Evolutionary conservation across 805 yeast species (phyloP), one percentile per base, ranked within the genome.

Genomic region (Zygosaccharomyces lentus): DNA sequence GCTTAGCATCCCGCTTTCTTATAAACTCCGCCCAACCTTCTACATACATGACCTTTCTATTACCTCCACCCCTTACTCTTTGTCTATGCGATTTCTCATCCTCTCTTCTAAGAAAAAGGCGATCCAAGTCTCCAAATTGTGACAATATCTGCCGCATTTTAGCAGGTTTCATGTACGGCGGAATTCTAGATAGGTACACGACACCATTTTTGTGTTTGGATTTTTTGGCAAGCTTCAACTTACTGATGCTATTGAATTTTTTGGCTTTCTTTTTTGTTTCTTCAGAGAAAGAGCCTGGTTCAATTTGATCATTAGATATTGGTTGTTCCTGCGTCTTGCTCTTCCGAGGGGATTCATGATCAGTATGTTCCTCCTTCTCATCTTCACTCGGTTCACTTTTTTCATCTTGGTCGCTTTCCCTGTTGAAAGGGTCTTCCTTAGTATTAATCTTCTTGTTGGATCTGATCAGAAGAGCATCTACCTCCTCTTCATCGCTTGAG

Each of bases 1-100:
- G 65, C 62, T 91, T 91, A 1, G 98, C 99, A 57, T 88, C 87
- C 55, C 76, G 78, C 62, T 93, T 93, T 58, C 80, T 78, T 21
- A 76, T 69, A 65, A 87, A 93, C 67, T 93, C 99, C 6, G 86
- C 93, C 99, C 99, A 93, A 10, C 99, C 99, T 71, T 91, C 99
- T 24, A 84, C 87, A 61, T 78, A 93, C 68, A 78, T 84, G 61
- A 76, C 76, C 67, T 90, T 90, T 65, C 88, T 89, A 65, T 91
- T 93, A 17, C 99, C 98, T 10, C 98, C 98, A 51, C 79, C 76
- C 58, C 84, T 85, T 16, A 87, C 80, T 56, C 99, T 72, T 41
- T 75, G 73, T 42, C 77, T 78, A 57, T 88, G 74, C 7, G 74
- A 74, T 24, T 76, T 70, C 8, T 80, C 75, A 52, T 84, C 86